Base-by-base conservation (phyloP, 352 stramenopile genomes). In the Phytophthora pistaciae region DNA sequence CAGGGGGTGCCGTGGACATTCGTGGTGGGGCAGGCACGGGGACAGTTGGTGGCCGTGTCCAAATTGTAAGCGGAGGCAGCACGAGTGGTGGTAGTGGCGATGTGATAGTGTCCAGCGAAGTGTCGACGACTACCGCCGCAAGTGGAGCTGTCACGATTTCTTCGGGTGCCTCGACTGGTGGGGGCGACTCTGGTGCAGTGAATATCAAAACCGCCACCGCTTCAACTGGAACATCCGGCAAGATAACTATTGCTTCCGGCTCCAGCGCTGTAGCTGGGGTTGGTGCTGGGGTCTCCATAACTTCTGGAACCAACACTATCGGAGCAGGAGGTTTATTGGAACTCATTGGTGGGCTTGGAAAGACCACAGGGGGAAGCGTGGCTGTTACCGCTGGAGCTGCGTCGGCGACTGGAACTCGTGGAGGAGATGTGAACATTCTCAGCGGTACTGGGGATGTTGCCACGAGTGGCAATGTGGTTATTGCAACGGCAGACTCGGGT, bases 11-110 rank as follows among this genome's bases (percentile, higher is more conserved):
- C 5, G 60, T 83, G 3, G 50, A 68, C 20, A 59, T 83, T 56
- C 27, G 42, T 18, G 72, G 72, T 59, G 75, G 75, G 4, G 40
- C 33, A 3, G 72, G 72, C 16, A 64, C 54, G 11, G 48, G 52
- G 1, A 49, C 60, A 23, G 53, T 50, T 44, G 70, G 73, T 6
- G 33, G 71, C 14, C 50, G 63, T 57, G 59, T 84, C 65, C 27
- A 87, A 7, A 65, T 78, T 27, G 44, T 64, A 13, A 68, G 50
- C 13, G 66, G 71, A 25, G 44, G 46, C 2, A 62, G 71, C 11
- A 38, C 72, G 1, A 80, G 73, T 72, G 83, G 82, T 59, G 82
- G 85, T 31, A 66, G 67, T 53, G 85, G 87, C 25, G 84, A 87
- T 31, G 68, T 83, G 46, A 46, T 94, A 9, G 58, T 84, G n/a